Conservation (phyloP, 352 stramenopile species). For the Pythium dissimile region DNA sequence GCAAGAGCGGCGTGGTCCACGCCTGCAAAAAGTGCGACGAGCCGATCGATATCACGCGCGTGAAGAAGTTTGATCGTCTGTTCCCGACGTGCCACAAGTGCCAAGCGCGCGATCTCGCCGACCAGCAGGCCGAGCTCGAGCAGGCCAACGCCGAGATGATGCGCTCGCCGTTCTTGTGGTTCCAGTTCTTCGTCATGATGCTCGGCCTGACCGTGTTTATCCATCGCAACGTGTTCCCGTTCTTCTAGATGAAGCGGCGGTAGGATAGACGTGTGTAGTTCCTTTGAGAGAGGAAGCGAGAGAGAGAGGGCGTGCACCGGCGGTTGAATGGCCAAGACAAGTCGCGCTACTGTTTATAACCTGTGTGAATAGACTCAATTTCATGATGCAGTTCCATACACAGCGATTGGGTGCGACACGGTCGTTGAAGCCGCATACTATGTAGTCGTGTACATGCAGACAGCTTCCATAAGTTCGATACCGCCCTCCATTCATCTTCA, state of each 20-base stretch:
- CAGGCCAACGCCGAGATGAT: slow-evolving; percentile 32
- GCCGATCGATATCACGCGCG: not conserved
- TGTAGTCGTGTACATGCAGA: too few species aligned
- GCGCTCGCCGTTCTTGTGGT: slow-evolving; percentile 71
- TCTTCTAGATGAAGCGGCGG: slow-evolving; percentile 37
- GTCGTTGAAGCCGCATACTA: too few species aligned
- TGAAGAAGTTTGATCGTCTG: slow-evolving; percentile 29
- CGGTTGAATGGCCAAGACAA: too few species aligned
- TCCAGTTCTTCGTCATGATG: slow-evolving; percentile 60
- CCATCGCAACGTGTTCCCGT: slow-evolving; percentile 62
- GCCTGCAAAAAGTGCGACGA: slow-evolving; percentile 77
- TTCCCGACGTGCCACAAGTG: slow-evolving; percentile 44
- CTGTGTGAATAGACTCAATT: too few species aligned
- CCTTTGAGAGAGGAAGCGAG: not conserved
- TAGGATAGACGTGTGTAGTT: too few species aligned
- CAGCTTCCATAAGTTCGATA: too few species aligned
- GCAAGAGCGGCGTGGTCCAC: slow-evolving; percentile 42
- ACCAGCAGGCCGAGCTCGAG: slow-evolving; percentile 13
- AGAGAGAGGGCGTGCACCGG: too few species aligned
- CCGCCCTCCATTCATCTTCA: too few species aligned
- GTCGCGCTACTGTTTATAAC: too few species aligned
- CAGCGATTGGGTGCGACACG: too few species aligned
- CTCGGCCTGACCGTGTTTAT: slow-evolving; percentile 57
- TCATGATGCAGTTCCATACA: too few species aligned
- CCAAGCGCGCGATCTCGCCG: slow-evolving; percentile 20